phyloP scores from a whole-genome alignment of 2,329 filamentous ascomycete species.

The Calonectria multiphialidica region DNA sequence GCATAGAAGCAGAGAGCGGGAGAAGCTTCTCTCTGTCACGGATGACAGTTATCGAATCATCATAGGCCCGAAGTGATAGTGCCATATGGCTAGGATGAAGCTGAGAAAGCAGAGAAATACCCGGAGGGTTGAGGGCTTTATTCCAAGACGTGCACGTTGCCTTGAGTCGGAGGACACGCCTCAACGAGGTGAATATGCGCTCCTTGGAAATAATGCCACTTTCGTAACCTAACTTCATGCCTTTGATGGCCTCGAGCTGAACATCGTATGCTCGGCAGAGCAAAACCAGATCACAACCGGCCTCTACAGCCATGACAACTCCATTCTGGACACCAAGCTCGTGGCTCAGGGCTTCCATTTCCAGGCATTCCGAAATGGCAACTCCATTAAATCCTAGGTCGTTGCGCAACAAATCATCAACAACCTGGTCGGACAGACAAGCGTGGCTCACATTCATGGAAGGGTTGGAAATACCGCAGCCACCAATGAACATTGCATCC shows the following conservation, averaged over 20 bases:
- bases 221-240: constrained; percentile 88
- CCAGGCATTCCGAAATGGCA: constrained; percentile 93
- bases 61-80: constrained; percentile 88
- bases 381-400: constrained; percentile 93
- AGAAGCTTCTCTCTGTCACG: constrained; percentile 88
- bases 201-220: constrained; percentile 89
- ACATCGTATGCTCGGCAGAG: constrained; percentile 89
- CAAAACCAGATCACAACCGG: constrained; percentile 91
- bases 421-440: constrained; percentile 91
- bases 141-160: constrained; percentile 89
- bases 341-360: constrained; percentile 96
- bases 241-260: constrained; percentile 91
- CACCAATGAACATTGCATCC: constrained; percentile 96
- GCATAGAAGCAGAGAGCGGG: constrained; percentile 84
- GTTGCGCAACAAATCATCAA: constrained; percentile 88
- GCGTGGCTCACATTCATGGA: constrained; percentile 97
- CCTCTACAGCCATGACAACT: constrained; percentile 97
- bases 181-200: constrained; percentile 83
- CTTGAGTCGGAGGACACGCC: constrained; percentile 84
- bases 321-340: constrained; percentile 98
- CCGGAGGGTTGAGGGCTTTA: constrained; percentile 88
- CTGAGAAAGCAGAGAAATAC: constrained; percentile 80
- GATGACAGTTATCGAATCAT: constrained; percentile 92
- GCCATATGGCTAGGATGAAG: constrained; percentile 86
- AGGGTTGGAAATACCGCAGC: constrained; percentile 90